A percentile compares a stretch with the other conserved stretches of the same genome.
Evolutionary conservation across 202 grass and related monocot genomes (phyloP).

Genomic region (Brachypodium distachyon): DNA sequence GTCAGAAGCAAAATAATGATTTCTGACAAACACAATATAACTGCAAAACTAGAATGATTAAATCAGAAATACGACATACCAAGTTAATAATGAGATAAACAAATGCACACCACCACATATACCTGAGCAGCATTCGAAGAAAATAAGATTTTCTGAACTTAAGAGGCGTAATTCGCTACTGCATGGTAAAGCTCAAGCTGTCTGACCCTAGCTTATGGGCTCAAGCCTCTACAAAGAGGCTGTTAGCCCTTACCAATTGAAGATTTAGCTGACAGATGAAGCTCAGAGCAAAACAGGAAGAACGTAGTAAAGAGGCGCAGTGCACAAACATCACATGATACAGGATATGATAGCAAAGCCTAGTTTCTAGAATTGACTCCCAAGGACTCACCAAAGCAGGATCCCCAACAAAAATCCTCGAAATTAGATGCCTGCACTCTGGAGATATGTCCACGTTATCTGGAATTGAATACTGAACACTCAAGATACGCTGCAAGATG

Average conservation of each 20-base stretch:
- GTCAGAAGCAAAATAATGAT: neutral
- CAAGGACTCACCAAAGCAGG: conserved; percentile 49
- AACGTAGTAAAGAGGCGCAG: neutral
- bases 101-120: neutral
- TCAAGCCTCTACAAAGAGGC: neutral
- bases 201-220: neutral
- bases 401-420: conserved; percentile 66
- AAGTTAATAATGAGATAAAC: neutral
- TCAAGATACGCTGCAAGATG: conserved; percentile 58
- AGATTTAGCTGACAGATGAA: neutral
- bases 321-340: neutral
- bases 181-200: neutral
- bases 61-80: neutral
- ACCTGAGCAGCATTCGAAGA: neutral
- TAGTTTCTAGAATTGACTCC: neutral
- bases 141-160: neutral
- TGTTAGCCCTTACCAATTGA: neutral
- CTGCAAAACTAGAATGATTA: neutral
- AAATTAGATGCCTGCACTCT: conserved; percentile 62
- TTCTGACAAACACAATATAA: neutral
- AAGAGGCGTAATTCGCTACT: neutral
- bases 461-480: conserved; percentile 72
- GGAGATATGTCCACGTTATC: conserved; percentile 68
- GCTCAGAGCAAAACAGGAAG: neutral
- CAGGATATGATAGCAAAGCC: neutral